phyloP scores from a whole-genome alignment of 2,329 filamentous ascomycete species.

The Pyrenochaeta sp. region DNA sequence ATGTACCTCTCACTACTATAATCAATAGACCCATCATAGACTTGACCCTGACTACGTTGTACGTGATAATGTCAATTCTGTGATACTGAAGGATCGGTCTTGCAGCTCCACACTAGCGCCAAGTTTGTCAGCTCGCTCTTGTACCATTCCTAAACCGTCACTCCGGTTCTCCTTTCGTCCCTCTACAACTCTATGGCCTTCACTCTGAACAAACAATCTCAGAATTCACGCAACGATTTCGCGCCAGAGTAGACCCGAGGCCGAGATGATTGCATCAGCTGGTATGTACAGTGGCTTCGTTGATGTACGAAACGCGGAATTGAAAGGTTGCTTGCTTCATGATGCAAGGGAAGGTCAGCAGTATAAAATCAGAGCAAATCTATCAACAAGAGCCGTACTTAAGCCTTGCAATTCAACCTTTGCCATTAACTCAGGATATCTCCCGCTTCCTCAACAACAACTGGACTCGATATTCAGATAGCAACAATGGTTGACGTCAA shows the following conservation, averaged over 20 bases:
- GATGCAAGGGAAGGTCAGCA: not conserved
- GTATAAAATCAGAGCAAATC: not conserved
- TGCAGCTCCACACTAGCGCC: no score
- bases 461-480: not conserved
- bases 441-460: not conserved
- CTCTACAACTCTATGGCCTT: not conserved
- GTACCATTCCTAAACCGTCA: not conserved
- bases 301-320: not conserved
- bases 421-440: not conserved
- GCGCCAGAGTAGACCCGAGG: not conserved
- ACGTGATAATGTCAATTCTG: no score
- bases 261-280: not conserved
- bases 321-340: not conserved
- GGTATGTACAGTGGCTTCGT: not conserved
- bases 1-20: no score
- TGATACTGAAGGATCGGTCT: no score
- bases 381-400: not conserved
- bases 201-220: not conserved
- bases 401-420: not conserved
- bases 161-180: not conserved
- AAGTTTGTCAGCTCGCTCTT: no score
- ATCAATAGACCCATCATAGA: no score
- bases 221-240: not conserved
- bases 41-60: no score
- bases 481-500: conserved; percentile 8